Evolutionary conservation across 176 grass and related monocot genomes (phyloP), one percentile per base, ranked within the genome.

Genomic region (Stipa capillata): DNA sequence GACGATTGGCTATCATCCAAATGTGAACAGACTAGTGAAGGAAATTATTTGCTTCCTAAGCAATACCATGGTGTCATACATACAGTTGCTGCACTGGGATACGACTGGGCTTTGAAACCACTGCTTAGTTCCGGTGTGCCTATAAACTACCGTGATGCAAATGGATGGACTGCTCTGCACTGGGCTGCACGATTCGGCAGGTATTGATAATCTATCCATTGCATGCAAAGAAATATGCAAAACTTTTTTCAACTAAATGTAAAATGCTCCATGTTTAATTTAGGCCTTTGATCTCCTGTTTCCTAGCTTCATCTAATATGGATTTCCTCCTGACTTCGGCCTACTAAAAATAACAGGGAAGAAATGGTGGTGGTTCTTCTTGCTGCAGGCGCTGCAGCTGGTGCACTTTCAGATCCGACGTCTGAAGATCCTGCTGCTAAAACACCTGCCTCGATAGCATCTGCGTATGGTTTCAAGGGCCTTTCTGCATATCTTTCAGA

Each of bases 401-500:
- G 84, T 80, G 90, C 90, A 78, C 57, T 93, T 67, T 91, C 96
- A 56, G 44, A 99, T 82, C 90, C 96, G 3, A 93, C 83, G 51
- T 72, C 83, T 6, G 73, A 87, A 78, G 92, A 94, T 76, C 88
- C 87, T 17, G 81, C 70, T 67, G 92, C 90, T 27, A 88, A 85
- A 70, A 87, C 92, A 44, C 88, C 92, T 83, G 86, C 90, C 81
- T 84, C 84, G 52, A 48, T 93, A 69, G 97, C 97, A 31, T 81
- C 78, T 78, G 55, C 64, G 43, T 82, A 77, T 85, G 84, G 90
- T 54, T 91, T 95, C 86, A 88, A 84, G 82, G 97, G 97, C 54
- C 87, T 99, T 81, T 91, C 97, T 14, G 97, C 87, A 55, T 99
- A 89, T 42, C 92, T 99, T 82, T 93, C 97, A 79, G 96, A 99